phyloP scores from a whole-genome alignment of 2,329 filamentous ascomycete genomes.

The Eutypa lata region DNA sequence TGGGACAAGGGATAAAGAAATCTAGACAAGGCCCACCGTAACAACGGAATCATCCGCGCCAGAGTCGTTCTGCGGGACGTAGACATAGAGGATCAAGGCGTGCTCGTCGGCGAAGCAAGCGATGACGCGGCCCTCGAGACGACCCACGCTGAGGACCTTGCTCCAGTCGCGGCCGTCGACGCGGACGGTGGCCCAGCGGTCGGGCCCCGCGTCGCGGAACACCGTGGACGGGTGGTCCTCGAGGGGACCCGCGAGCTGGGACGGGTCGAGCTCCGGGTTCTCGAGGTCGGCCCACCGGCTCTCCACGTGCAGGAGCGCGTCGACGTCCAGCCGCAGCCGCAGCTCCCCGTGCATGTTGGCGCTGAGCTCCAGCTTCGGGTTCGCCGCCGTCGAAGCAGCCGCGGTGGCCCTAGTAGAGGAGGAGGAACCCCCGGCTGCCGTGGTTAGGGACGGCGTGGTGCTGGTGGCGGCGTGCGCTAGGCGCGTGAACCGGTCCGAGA shows the following conservation, averaged over 20 bases:
- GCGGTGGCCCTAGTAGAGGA: slow-evolving; percentile 26
- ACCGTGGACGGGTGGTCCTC: slow-evolving; percentile 78
- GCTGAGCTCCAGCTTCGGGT: slow-evolving; percentile 75
- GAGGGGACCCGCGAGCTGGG: slow-evolving; percentile 67
- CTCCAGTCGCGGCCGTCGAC: slow-evolving; percentile 96
- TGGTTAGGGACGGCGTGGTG: slow-evolving; percentile 5
- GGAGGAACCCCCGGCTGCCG: slow-evolving; percentile 10
- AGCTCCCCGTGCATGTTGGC: slow-evolving; percentile 94
- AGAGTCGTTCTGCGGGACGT: slow-evolving; percentile 66
- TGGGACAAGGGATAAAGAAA: background rate
- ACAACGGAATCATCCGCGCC: slow-evolving; percentile 68
- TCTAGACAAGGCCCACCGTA: slow-evolving; percentile 53
- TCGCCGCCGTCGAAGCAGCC: slow-evolving; percentile 21
- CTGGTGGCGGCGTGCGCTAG: slow-evolving; percentile 55
- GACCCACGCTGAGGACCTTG: slow-evolving; percentile 85
- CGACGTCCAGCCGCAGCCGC: slow-evolving; percentile 74
- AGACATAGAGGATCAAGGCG: slow-evolving; percentile 80
- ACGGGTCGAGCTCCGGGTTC: slow-evolving; percentile 83
- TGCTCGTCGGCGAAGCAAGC: slow-evolving; percentile 83
- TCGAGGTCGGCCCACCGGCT: slow-evolving; percentile 82
- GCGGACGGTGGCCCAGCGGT: slow-evolving; percentile 82
- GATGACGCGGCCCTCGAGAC: slow-evolving; percentile 86
- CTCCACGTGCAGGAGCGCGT: slow-evolving; percentile 79
- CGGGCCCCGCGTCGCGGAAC: slow-evolving; percentile 73
- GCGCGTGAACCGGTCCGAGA: slow-evolving; percentile 93